Evolutionary conservation across 768 basidiomycete genomes (phyloP).

Genomic region (Gyrodon lividus): DNA sequence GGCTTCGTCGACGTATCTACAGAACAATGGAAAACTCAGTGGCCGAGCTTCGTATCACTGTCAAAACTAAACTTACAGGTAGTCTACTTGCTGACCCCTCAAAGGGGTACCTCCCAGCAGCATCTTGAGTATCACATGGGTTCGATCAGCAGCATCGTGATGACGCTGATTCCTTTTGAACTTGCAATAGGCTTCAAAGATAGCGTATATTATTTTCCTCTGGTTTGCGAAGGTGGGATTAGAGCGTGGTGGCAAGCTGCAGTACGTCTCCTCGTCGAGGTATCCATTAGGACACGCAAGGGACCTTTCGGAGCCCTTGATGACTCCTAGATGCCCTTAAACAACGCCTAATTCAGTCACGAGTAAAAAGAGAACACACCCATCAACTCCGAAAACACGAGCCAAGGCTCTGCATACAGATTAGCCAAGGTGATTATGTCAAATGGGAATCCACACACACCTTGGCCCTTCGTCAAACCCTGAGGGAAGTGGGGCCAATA

Average conservation of each 20-base stretch:
- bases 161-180: conserved; percentile 43
- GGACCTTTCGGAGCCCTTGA: conserved; percentile 64
- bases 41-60: neutral
- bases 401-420: conserved; percentile 48
- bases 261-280: conserved; percentile 47
- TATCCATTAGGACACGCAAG: conserved; percentile 34
- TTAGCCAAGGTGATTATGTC: neutral
- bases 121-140: conserved; percentile 46
- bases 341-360: neutral
- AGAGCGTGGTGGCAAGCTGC: conserved; percentile 46
- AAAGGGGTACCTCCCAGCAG: conserved; percentile 30
- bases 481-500: conserved; percentile 66
- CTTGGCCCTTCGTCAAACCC: conserved; percentile 48
- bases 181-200: conserved; percentile 54
- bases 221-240: conserved; percentile 55
- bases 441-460: conserved; percentile 31
- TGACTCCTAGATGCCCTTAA: conserved; percentile 41
- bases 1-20: conserved; percentile 67
- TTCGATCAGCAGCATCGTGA: conserved; percentile 63
- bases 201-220: conserved; percentile 46
- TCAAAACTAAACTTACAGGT: conserved; percentile 42
- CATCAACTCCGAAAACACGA: conserved; percentile 66
- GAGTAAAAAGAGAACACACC: conserved; percentile 35
- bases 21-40: neutral
- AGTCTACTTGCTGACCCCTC: conserved; percentile 48